Base-by-base conservation (phyloP, 306 rosid species). In the Sechiopsis laciniata region DNA sequence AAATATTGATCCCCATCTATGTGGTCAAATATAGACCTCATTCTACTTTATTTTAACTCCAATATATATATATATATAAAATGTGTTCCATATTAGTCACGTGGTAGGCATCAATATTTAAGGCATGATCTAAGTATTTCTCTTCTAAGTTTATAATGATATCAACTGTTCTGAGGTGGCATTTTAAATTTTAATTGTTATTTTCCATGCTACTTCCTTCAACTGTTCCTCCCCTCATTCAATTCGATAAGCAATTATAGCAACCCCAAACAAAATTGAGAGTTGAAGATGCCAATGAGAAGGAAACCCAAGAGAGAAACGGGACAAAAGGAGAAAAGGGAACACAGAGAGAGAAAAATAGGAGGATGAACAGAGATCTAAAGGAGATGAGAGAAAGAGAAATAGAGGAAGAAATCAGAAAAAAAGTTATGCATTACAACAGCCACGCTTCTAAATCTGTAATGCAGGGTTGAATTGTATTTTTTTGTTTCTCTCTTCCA, bases 281-380 rank as follows among this genome's bases (percentile, higher is more conserved):
- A 24, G 13, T 59, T 24, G 40, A 22, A 24, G 65, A 24, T 13
- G 64, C n/a, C 2, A 57, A 57, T 10, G n/a, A 59, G 64, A 12
- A 58, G 65, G 65, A 59, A 59, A 57, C 11, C 63, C 16, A 59
- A 29, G 67, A 24, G 42, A 60, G 16, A 59, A 59, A 59, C 16
- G 2, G 19, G 42, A 21, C 35, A 20, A 57, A 21, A 1, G 5
- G 4, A 24, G 65, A 59, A 60, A 24, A 17, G 42, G 66, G 17
- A 37, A 10, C 64, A 24, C 4, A 60, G 19, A 60, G 40, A 59
- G 66, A 60, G 19, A 61, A 29, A 61, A 13, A 20, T 45, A 26
- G 67, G 67, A 42, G 67, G 0, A 5, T 26, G 67, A 61, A 26
- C 45, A 17, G 11, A 29, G 67, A 61, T 61, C 42, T 24, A 61